These are phyloP conservation scores for Calonectria montana DNA, from an alignment of 2,329 filamentous ascomycete species.

Conservation along the genomic window DNA sequence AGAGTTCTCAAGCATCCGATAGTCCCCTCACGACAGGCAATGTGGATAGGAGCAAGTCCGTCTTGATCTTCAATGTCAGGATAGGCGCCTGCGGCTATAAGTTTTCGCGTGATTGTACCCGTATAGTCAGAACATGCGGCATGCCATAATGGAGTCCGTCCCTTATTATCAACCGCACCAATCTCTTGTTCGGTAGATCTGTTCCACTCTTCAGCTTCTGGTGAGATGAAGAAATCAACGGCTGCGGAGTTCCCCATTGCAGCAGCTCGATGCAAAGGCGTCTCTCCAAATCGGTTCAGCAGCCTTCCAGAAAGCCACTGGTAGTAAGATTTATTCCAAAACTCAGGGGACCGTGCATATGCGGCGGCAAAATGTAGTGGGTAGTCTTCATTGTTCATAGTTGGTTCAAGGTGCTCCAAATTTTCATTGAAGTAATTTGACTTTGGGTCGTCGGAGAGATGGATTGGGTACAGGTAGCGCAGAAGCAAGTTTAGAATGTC, in stretches of 20 bases:
- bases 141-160: conserved; percentile 5
- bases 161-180: background rate
- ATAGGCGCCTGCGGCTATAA: background rate
- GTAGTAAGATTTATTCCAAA: background rate
- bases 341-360: background rate
- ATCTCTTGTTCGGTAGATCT: background rate
- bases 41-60: background rate
- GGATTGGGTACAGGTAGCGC: background rate
- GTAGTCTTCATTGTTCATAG: conserved; percentile 5
- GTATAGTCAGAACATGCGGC: background rate
- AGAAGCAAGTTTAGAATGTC: background rate
- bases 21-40: background rate
- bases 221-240: background rate
- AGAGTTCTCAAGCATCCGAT: background rate
- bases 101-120: background rate
- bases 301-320: background rate
- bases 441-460: background rate
- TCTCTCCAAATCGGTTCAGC: background rate
- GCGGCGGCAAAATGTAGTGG: conserved; percentile 11
- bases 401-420: conserved; percentile 1
- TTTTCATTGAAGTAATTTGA: background rate
- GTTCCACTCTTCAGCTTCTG: background rate
- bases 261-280: background rate
- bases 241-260: conserved; percentile 1
- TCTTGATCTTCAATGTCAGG: background rate